Base-by-base conservation (phyloP, 2,329 filamentous ascomycete species). In the Alternaria brassicicola region DNA sequence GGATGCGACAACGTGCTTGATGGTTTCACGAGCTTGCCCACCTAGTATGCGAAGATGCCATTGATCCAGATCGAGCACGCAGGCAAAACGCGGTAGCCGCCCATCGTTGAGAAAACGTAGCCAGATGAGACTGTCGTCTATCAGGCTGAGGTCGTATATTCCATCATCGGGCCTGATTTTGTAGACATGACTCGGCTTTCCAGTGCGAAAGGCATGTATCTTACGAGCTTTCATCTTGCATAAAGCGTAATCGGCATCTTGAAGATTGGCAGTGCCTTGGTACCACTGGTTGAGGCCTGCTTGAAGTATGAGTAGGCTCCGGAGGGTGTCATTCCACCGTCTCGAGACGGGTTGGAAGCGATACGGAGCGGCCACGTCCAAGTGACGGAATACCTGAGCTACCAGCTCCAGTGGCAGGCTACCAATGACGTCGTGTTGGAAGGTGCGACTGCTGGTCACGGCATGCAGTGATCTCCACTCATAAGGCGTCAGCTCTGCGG, bases 391-490 rank as follows among this genome's bases (percentile, higher is more conserved):
- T 15, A 79, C 52, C 5, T 70, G 59, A 19, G 72, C 66, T 6
- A 77, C 65, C 7, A 81, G 64, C 65, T 81, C 79, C 13, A 75
- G 15, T 5, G 79, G 78, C 33, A 80, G 59, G 1, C 35, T 57
- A n/a, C 64, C 68, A 30, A 80, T 52, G 31, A 78, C 71, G 58
- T 80, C 78, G 45, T 54, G 59, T 10, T 67, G 61, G 58, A 77
- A 77, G 35, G 65, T 48, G 38, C 59, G 70, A 25, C 55, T 45
- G 38, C 55, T 53, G 51, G 66, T 66, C 8, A 61, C 36, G 30
- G 55, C 47, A 9, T 67, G 59, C 25, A 75, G 49, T 7, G 55
- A 46, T 33, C 74, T 63, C 72, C 71, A 76, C 60, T 78, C 75
- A 59, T 71, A 61, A 1, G 69, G 63, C 12, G 64, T 71, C 28